Percentiles rank a stretch among this genome's conserved stretches.
These are phyloP conservation scores for Podospora fimiseda DNA, from an alignment of 495 filamentous ascomycete genomes.

Conservation along the genomic window DNA sequence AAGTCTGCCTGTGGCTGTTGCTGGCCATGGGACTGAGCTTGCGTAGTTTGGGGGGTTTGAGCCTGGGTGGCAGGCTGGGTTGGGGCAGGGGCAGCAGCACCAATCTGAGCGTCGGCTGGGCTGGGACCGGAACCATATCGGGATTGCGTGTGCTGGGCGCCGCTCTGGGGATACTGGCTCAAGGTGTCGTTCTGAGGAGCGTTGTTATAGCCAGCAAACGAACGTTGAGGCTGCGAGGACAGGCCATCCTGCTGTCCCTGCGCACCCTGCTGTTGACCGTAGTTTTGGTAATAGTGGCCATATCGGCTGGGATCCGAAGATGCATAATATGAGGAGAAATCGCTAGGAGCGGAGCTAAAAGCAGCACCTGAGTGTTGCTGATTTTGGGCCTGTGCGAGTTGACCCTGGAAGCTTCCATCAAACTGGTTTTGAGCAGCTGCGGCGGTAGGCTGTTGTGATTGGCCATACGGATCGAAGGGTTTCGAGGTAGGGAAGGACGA, in stretches of 20 bases:
- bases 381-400: constrained; percentile 48
- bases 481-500: constrained; percentile 62
- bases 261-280: constrained; percentile 58
- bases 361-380: constrained; percentile 50
- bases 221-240: constrained; percentile 55
- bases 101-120: constrained; percentile 65
- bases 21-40: constrained; percentile 51
- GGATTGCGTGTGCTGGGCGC: constrained; percentile 37
- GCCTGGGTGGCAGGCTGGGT: constrained; percentile 29
- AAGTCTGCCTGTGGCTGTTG: constrained; percentile 49
- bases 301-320: constrained; percentile 71
- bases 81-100: constrained; percentile 74
- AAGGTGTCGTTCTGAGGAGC: constrained; percentile 63
- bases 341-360: constrained; percentile 67
- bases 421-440: constrained; percentile 39
- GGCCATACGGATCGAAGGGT: constrained; percentile 79
- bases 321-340: constrained; percentile 82
- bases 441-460: constrained; percentile 47
- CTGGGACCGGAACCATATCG: constrained; percentile 47
- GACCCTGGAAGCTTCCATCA: constrained; percentile 42
- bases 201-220: constrained; percentile 70
- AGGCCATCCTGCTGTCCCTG: constrained; percentile 67
- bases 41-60: constrained; percentile 55
- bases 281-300: constrained; percentile 63
- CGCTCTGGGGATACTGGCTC: constrained; percentile 67